These are phyloP conservation scores for Flaveria linearis DNA, from an alignment of 129 eudicot species.

Conservation along the genomic window DNA sequence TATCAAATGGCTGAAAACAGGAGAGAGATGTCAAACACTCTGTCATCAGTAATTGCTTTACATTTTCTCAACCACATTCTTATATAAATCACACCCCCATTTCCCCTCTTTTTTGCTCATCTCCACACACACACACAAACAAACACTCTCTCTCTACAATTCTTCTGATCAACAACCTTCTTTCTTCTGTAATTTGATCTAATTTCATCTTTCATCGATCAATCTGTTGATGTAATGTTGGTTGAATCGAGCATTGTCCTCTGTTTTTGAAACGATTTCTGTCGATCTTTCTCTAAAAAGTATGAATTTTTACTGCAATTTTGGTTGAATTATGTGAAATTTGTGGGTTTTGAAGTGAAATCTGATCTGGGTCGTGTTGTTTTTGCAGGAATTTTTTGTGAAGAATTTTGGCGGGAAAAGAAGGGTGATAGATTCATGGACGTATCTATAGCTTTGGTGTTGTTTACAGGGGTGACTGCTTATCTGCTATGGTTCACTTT, in stretches of 20 bases:
- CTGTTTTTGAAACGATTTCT: background rate
- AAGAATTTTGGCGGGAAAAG: constrained; percentile 42
- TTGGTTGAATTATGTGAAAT: constrained; percentile 21
- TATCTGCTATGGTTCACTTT: constrained; percentile 79
- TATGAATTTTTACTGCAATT: constrained; percentile 2
- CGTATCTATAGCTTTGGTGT: constrained; percentile 47
- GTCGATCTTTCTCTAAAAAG: constrained; percentile 11
- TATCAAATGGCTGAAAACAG: constrained; percentile 40
- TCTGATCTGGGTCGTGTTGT: constrained; percentile 34
- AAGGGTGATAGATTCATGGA: constrained; percentile 47
- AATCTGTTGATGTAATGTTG: no score
- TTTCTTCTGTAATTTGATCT: no score
- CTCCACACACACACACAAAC: background rate
- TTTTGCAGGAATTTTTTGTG: constrained; percentile 17
- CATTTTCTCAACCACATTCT: constrained; percentile 52
- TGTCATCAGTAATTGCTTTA: constrained; percentile 64
- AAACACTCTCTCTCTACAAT: background rate
- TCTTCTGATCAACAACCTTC: no score
- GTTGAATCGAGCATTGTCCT: background rate
- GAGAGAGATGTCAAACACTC: constrained; percentile 46
- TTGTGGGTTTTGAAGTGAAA: constrained; percentile 14
- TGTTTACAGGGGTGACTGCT: constrained; percentile 60
- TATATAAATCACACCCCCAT: constrained; percentile 60
- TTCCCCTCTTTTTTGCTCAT: constrained; percentile 33
- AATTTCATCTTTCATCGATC: no score